Evolutionary conservation across 352 stramenopile genomes (phyloP), one percentile per base, ranked within the genome.

Genomic region (Pythium rishiriense): DNA sequence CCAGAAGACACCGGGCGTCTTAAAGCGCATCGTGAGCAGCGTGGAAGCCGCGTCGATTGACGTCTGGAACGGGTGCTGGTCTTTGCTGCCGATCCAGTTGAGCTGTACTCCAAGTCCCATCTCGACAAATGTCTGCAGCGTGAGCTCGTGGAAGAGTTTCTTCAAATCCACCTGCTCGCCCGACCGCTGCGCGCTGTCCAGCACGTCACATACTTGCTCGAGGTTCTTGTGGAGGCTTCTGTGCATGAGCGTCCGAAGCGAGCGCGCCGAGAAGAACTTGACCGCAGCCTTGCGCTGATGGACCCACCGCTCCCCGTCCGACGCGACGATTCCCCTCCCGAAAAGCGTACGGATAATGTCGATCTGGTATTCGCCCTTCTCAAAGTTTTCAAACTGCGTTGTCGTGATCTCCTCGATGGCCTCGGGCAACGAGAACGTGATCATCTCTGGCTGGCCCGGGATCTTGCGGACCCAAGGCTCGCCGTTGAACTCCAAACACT

Each of bases 111-210:
- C 81, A 19, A 90, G 76, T 2, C 72, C 71, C 31, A 90, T 69
- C 28, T 87, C 74, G 0, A 76, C 72, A 49, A 88, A 90, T 6
- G 76, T 78, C 51, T 86, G 76, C 15, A 88, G 79, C 15, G 78
- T 71, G 46, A 88, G 83, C 6, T 70, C 66, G 25, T 81, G 72
- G 58, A 85, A 85, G 12, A 78, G 51, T 26, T 80, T 51, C 5
- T 54, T 64, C 31, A 81, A 66, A 33, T 77, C 61, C 3, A 64
- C 26, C 28, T 42, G 48, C n/a, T 58, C 22, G 10, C 55, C 55
- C 0, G 54, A 39, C 15, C 19, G 11, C 6, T 45, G 46, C 0
- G 22, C 26, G 3, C 12, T 14, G 33, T 73, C 61, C 9, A 73
- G 24, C 7, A 73, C 56, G 17, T n/a, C 53, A 17, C 51, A 66